Conservation (phyloP, 2,329 filamentous ascomycete species). For the Mycosphaerella sp. region DNA sequence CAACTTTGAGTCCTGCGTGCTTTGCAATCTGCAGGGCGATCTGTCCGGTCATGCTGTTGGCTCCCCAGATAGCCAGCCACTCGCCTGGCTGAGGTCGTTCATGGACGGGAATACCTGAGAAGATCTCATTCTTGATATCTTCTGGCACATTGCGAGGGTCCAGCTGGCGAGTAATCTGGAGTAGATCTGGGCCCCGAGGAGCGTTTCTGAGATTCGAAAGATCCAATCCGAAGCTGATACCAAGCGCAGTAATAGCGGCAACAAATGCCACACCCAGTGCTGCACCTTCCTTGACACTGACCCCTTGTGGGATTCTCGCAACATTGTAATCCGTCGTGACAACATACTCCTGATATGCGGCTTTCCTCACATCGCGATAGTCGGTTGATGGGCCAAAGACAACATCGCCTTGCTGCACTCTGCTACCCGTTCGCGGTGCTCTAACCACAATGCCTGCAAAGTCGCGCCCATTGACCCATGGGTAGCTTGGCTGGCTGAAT, state of each 20-base stretch:
- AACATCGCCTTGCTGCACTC: conserved; percentile 52
- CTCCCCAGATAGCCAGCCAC: conserved; percentile 70
- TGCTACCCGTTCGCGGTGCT: conserved; percentile 37
- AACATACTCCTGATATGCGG: conserved; percentile 64
- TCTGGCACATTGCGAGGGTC: conserved; percentile 46
- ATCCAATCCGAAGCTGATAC: conserved; percentile 63
- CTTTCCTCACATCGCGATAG: conserved; percentile 65
- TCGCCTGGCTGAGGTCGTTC: conserved; percentile 57
- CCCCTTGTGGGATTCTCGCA: conserved; percentile 52
- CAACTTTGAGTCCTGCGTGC: conserved; percentile 57
- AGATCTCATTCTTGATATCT: conserved; percentile 59
- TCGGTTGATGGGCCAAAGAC: conserved; percentile 64
- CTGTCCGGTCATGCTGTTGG: conserved; percentile 64
- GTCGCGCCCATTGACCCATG: conserved; percentile 64
- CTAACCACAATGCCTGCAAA: conserved; percentile 59
- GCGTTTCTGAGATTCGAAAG: conserved; percentile 43
- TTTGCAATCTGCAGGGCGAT: conserved; percentile 62
- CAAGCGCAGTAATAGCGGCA: conserved; percentile 59
- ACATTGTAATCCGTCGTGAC: conserved; percentile 60
- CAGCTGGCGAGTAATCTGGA: conserved; percentile 45
- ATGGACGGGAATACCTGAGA: conserved; percentile 46
- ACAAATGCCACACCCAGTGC: conserved; percentile 66
- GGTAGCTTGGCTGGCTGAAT: conserved; percentile 61
- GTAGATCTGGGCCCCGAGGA: conserved; percentile 53
- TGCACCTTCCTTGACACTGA: conserved; percentile 52